Evolutionary conservation across 495 filamentous ascomycete genomes (phyloP).

Genomic region (Aspergillus nidulans): DNA sequence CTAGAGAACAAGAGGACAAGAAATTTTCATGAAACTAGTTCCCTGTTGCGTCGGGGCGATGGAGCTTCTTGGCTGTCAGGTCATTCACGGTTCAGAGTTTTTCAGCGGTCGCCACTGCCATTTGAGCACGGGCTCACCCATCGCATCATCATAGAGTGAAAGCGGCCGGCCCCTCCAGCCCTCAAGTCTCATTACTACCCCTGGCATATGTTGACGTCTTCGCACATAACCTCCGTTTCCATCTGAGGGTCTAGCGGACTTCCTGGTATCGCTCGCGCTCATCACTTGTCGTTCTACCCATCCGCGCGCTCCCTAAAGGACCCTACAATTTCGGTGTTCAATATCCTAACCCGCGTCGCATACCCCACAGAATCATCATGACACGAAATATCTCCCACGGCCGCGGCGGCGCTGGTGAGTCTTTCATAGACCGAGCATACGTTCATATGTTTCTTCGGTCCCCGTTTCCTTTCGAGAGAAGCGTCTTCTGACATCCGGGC

Average conservation of each 20-base stretch:
- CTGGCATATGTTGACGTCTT: not conserved
- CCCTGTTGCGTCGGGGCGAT: not conserved
- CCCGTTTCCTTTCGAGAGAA: not conserved
- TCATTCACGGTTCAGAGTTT: conserved; percentile 9
- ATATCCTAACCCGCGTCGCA: not conserved
- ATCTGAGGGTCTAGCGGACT: not conserved
- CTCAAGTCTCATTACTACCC: not conserved
- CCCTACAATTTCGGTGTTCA: not conserved
- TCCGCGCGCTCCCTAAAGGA: not conserved
- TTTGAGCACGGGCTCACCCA: not conserved
- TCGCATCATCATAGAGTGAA: not conserved
- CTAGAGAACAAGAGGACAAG: not conserved
- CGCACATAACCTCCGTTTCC: not conserved
- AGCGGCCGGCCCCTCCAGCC: not conserved
- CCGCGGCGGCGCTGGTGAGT: conserved; percentile 52
- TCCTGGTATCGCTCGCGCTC: not conserved
- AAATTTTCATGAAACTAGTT: not conserved
- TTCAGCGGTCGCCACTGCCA: conserved; percentile 4
- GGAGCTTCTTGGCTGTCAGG: conserved; percentile 1
- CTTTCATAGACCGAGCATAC: not conserved
- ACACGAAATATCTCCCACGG: conserved; percentile 45
- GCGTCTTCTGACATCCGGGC: conserved; percentile 8
- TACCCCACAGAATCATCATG: conserved; percentile 8
- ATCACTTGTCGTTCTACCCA: too few relatives aligned
- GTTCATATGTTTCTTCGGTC: not conserved